These are phyloP conservation scores for Catunica adiposa DNA, from an alignment of 2,329 filamentous ascomycete genomes.

Conservation along the genomic window DNA sequence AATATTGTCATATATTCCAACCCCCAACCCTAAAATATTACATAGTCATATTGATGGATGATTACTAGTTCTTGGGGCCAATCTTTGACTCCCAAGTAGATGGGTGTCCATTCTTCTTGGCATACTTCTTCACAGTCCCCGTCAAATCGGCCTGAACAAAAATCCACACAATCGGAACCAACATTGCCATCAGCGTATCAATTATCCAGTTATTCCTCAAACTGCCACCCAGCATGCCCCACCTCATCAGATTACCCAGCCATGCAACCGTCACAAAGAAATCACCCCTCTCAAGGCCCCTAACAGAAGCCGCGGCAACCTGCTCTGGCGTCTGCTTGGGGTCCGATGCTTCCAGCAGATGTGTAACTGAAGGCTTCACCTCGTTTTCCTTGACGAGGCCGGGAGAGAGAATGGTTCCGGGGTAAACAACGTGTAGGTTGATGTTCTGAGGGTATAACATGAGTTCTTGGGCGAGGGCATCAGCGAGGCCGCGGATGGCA, in stretches of 20 bases:
- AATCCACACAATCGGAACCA: slow-evolving; percentile 38
- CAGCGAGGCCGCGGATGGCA: slow-evolving; percentile 67
- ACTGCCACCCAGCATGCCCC: slow-evolving; percentile 36
- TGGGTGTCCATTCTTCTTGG: slow-evolving; percentile 42
- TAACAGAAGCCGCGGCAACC: slow-evolving; percentile 54
- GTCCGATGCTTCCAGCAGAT: slow-evolving; percentile 67
- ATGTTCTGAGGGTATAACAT: slow-evolving; percentile 73
- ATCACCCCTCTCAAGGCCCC: slow-evolving; percentile 62
- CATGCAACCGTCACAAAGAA: slow-evolving; percentile 64
- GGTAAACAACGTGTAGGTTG: slow-evolving; percentile 65
- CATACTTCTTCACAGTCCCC: slow-evolving; percentile 39
- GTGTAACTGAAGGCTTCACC: slow-evolving; percentile 66
- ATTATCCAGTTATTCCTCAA: slow-evolving; percentile 42
- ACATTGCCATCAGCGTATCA: slow-evolving; percentile 40
- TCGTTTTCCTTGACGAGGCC: slow-evolving; percentile 61
- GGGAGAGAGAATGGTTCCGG: slow-evolving; percentile 64
- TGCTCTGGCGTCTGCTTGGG: slow-evolving; percentile 60
- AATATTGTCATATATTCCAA: too few relatives aligned
- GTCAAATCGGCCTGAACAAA: slow-evolving; percentile 41
- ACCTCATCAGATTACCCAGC: slow-evolving; percentile 56
- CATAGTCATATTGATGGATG: too few relatives aligned
- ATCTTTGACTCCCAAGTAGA: slow-evolving; percentile 24
- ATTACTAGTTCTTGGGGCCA: slow-evolving; percentile 7
- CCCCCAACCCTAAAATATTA: too few relatives aligned
- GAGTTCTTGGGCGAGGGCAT: slow-evolving; percentile 70